phyloP scores from a whole-genome alignment of 2,329 filamentous ascomycete species.

The Penicillium sclerotiorum region DNA sequence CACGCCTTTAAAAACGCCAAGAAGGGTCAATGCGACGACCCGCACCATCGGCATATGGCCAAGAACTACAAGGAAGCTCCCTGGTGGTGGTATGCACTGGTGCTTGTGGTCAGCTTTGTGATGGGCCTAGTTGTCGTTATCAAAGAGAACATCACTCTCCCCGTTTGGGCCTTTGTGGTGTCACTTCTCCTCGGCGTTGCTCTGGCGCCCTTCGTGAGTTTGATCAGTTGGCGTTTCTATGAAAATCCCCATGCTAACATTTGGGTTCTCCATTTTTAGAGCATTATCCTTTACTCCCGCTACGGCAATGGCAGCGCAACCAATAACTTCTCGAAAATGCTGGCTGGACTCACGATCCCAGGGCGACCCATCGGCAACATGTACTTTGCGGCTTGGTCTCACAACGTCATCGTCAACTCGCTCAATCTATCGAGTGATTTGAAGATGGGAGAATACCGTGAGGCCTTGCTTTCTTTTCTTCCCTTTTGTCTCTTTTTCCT shows the following conservation, averaged over 20 bases:
- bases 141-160: constrained; percentile 35
- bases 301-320: constrained; percentile 19
- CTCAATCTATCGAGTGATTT: constrained; percentile 57
- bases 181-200: constrained; percentile 32
- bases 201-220: constrained; percentile 29
- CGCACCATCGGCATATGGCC: constrained; percentile 56
- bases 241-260: too few relatives aligned
- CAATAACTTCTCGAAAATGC: constrained; percentile 60
- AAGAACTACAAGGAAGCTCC: constrained; percentile 56
- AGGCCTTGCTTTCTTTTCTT: constrained; percentile 26
- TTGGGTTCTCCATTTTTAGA: constrained; percentile 45
- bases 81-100: constrained; percentile 38
- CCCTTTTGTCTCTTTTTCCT: too few relatives aligned
- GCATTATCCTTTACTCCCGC: constrained; percentile 34
- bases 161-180: constrained; percentile 38
- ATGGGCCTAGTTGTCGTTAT: constrained; percentile 30
- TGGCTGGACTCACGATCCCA: constrained; percentile 56
- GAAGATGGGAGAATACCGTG: constrained; percentile 63
- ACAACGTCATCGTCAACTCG: constrained; percentile 57
- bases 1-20: constrained; percentile 52
- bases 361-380: constrained; percentile 58
- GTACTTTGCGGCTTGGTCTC: constrained; percentile 63
- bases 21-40: constrained; percentile 50
- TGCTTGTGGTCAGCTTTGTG: constrained; percentile 34
- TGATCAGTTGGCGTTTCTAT: too few relatives aligned